phyloP scores from a whole-genome alignment of 2,329 filamentous ascomycete species.

The Taxawa tesnikishii region DNA sequence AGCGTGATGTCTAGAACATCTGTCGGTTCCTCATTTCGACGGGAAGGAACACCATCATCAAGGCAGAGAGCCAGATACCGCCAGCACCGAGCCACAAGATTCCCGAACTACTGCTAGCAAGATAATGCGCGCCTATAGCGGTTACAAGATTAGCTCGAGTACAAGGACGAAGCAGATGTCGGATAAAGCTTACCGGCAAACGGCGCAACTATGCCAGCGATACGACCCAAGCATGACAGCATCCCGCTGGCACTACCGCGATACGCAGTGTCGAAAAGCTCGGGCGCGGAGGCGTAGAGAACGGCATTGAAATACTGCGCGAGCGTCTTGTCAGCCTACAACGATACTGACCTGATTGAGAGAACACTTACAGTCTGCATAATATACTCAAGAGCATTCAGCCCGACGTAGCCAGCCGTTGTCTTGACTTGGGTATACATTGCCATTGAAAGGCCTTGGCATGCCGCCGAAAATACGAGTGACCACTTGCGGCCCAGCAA shows the following conservation, averaged over 20 bases:
- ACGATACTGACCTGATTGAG: no score
- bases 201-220: slow-evolving; percentile 47
- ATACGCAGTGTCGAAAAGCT: slow-evolving; percentile 38
- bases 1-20: slow-evolving; percentile 4
- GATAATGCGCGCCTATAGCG: no score
- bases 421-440: slow-evolving; percentile 33
- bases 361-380: slow-evolving; percentile 40
- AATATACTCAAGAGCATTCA: slow-evolving; percentile 41
- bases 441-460: slow-evolving; percentile 34
- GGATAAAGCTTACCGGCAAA: no score
- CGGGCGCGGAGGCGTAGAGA: slow-evolving; percentile 40
- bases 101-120: slow-evolving; percentile 1
- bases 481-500: slow-evolving; percentile 33
- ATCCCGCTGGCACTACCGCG: slow-evolving; percentile 42
- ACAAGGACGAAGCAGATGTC: no score
- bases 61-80: slow-evolving; percentile 4
- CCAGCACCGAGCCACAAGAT: slow-evolving; percentile 6
- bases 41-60: slow-evolving; percentile 5
- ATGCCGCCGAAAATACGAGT: slow-evolving; percentile 28
- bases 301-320: slow-evolving; percentile 43
- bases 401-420: slow-evolving; percentile 33
- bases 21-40: slow-evolving; percentile 6
- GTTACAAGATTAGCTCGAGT: no score
- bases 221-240: slow-evolving; percentile 45
- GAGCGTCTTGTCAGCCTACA: no score